Percentiles rank a stretch among this genome's conserved stretches.
Conservation (phyloP, 495 filamentous ascomycete genomes). For the Aspergillus carlsbadensis region DNA sequence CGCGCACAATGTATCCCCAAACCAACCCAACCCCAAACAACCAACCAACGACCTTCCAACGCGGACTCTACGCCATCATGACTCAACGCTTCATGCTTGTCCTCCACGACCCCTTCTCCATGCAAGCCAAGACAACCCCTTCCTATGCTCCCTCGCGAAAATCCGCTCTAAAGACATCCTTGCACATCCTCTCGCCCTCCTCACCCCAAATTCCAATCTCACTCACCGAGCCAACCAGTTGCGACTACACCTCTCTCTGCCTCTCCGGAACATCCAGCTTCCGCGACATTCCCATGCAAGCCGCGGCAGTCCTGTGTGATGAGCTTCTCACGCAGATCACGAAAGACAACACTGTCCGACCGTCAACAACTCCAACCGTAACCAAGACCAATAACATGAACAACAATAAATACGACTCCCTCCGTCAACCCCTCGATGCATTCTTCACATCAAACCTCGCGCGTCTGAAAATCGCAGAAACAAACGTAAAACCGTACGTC, state of each 20-base stretch:
- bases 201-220: no score
- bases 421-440: not conserved
- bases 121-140: constrained; percentile 25
- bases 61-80: constrained; percentile 32
- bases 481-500: not conserved
- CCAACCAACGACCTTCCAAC: constrained; percentile 26
- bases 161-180: not conserved
- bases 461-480: not conserved
- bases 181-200: not conserved
- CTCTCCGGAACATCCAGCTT: not conserved
- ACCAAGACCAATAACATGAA: no score
- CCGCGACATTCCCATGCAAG: not conserved
- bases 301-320: not conserved
- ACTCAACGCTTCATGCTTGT: constrained; percentile 48
- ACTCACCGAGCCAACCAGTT: not conserved
- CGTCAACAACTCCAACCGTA: not conserved
- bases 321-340: not conserved
- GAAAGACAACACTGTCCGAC: not conserved
- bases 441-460: not conserved
- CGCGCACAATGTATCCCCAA: not conserved
- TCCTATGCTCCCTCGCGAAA: constrained; percentile 7
- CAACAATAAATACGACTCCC: not conserved
- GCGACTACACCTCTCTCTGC: not conserved
- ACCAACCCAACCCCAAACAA: not conserved
- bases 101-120: constrained; percentile 47